Evolutionary conservation across 2,329 filamentous ascomycete genomes (phyloP).

Genomic region (Colletotrichum sp.): DNA sequence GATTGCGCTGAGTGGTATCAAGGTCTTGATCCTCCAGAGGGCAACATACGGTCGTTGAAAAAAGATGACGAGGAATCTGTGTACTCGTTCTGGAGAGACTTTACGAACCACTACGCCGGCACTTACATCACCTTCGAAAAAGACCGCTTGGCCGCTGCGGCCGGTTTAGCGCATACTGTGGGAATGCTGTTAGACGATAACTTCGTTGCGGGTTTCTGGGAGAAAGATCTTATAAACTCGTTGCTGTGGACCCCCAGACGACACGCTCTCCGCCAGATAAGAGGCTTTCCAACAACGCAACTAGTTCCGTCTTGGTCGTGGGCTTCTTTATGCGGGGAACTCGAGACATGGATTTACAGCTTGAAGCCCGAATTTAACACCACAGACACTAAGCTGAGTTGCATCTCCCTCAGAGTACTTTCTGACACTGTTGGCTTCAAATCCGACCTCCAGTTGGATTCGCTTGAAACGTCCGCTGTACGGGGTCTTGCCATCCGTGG

Average conservation of each 20-base stretch:
- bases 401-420: background rate
- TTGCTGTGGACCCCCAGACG: background rate
- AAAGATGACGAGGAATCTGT: background rate
- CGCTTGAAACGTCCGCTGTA: background rate
- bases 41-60: background rate
- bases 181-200: background rate
- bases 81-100: background rate
- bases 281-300: background rate
- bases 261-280: background rate
- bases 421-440: background rate
- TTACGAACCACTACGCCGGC: background rate
- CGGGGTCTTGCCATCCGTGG: background rate
- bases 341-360: background rate
- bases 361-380: background rate
- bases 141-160: background rate
- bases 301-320: background rate
- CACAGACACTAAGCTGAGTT: background rate
- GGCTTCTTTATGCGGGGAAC: background rate
- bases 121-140: background rate
- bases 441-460: background rate
- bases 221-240: background rate
- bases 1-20: background rate
- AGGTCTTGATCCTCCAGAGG: background rate
- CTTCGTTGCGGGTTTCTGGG: background rate
- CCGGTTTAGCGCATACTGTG: background rate